Percentiles rank a stretch among this genome's conserved stretches.
Evolutionary conservation across 2,329 filamentous ascomycete genomes (phyloP).

Genomic region (Magnaporthiopsis incrustans): DNA sequence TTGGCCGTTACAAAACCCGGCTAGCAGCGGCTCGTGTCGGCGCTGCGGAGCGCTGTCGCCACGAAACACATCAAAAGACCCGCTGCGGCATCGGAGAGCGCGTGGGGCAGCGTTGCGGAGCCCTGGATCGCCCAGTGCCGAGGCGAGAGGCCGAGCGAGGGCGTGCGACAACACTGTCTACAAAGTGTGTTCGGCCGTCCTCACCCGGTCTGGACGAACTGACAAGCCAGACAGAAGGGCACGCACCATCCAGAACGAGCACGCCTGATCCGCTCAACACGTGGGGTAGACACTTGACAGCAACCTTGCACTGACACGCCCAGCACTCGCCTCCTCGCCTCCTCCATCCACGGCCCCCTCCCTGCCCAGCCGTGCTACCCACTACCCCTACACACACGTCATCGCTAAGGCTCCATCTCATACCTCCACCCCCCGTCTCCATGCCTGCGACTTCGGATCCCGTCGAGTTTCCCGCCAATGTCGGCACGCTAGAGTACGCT

Average conservation of each 20-base stretch:
- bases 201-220: conserved; percentile 2
- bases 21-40: background rate
- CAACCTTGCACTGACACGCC: background rate
- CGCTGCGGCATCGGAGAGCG: conserved; percentile 1
- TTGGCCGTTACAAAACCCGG: background rate
- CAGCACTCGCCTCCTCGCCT: background rate
- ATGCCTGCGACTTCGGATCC: background rate
- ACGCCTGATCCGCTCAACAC: background rate
- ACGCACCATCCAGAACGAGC: background rate
- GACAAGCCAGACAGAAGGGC: background rate
- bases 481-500: conserved; percentile 40
- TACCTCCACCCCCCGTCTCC: background rate
- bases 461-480: conserved; percentile 38
- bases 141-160: background rate
- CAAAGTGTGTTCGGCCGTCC: conserved; percentile 8
- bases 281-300: background rate
- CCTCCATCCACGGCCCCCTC: background rate
- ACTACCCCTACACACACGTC: background rate
- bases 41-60: background rate
- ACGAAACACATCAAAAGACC: background rate
- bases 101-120: background rate
- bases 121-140: background rate
- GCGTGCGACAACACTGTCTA: background rate
- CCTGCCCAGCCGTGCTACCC: background rate
- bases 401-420: background rate